Evolutionary conservation across 2,329 filamentous ascomycete genomes (phyloP).

Genomic region (Xylariomycetidae sp.): DNA sequence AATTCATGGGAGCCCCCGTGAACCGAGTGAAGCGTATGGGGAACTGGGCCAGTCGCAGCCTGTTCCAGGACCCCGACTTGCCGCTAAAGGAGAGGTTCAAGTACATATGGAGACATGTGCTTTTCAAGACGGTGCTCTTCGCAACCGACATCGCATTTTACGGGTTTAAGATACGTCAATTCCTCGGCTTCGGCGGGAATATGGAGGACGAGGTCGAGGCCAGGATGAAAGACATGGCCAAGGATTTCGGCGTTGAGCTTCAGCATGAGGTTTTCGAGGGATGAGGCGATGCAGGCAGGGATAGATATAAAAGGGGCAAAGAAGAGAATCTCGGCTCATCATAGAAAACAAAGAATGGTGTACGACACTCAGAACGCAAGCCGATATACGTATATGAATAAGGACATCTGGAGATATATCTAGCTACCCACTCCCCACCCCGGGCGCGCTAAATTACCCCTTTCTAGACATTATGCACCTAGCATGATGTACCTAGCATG

Average conservation of each 20-base stretch:
- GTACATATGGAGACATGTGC: conserved; percentile 70
- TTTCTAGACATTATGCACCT: no score
- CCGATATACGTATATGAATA: no score
- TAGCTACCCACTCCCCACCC: no score
- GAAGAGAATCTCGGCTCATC: no score
- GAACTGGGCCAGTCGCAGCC: conserved; percentile 77
- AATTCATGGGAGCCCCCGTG: conserved; percentile 82
- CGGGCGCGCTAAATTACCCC: no score
- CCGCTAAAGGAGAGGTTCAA: conserved; percentile 56
- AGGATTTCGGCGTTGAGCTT: conserved; percentile 86
- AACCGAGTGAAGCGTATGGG: conserved; percentile 94
- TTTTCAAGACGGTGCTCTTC: conserved; percentile 77
- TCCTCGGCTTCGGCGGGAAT: conserved; percentile 69
- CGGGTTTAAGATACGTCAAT: conserved; percentile 72
- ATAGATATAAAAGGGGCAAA: no score
- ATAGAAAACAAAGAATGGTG: no score
- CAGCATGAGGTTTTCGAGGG: conserved; percentile 88
- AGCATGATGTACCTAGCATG: no score
- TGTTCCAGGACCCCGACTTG: conserved; percentile 70
- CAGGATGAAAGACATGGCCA: conserved; percentile 81
- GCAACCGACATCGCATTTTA: conserved; percentile 79
- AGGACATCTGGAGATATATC: no score
- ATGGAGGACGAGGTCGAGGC: conserved; percentile 95
- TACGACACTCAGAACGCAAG: no score
- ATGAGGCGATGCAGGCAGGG: no score